Base-by-base conservation (phyloP, 306 rosid genomes). In the Acacia melanoxylon region DNA sequence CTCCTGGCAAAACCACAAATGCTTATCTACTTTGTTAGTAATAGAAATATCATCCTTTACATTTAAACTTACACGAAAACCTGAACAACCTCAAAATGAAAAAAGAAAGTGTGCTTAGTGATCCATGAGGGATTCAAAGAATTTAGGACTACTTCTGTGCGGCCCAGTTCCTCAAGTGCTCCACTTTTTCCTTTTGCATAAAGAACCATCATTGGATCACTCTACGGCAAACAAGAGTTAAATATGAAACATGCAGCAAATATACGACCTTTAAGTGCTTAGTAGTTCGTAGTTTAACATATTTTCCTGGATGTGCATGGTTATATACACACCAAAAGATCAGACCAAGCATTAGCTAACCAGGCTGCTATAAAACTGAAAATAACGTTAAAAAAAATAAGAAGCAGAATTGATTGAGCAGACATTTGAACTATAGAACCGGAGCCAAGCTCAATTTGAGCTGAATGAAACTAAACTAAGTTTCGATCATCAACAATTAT, bases 1-100 rank as follows among this genome's bases (percentile, higher is more conserved):
- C 44, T 75, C 75, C 83, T 49, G 58, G 74, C 12, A 62, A 85
- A 68, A 49, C 75, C 76, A 77, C 46, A 72, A 67, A 63, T 46
- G 68, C 68, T 61, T 59, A 70, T 61, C 45, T 67, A 83, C 37
- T 77, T 66, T 41, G 76, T 40, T 62, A 33, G 78, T 75, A 41
- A 51, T 41, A 65, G 72, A 78, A 81, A 83, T 63, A 81, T 68
- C 79, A 74, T 37, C 10, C 14, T 41, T 41, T n/a, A 42, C 44
- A 72, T 84, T 75, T 42, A 82, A 82, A 93, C 95, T 91, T 88
- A 93, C 97, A 93, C 85, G 76, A 93, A 84, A 79, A 72, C 83
- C 85, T 93, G 94, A 77, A 93, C 89, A 81, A 87, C 90, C 89
- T 93, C 91, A 77, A 93, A 93, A 75, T 91, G 94, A 81, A 84